Conservation (phyloP, 1,284 basidiomycete genomes). For the Naganishia sp. region DNA sequence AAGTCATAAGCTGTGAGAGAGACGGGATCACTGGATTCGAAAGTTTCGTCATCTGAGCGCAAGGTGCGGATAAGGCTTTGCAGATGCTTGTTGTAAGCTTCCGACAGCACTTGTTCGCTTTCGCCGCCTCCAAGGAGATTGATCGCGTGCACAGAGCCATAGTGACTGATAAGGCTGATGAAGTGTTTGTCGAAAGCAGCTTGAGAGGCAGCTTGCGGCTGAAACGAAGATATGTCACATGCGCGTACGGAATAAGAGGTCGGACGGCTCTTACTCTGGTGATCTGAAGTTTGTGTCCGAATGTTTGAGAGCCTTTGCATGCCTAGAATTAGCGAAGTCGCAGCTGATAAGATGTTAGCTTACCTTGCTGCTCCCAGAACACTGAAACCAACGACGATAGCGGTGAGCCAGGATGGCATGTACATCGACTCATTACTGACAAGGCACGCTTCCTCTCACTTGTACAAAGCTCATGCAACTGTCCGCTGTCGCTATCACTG, state of each 20-base stretch:
- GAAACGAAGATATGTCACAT: slow-evolving; percentile 53
- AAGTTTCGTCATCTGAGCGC: slow-evolving; percentile 59
- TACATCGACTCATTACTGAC: slow-evolving; percentile 58
- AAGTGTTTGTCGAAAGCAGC: slow-evolving; percentile 96
- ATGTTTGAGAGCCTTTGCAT: slow-evolving; percentile 64
- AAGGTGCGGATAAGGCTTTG: slow-evolving; percentile 56
- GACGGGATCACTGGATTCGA: slow-evolving; percentile 34
- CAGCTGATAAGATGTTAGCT: neutral
- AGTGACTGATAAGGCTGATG: slow-evolving; percentile 77
- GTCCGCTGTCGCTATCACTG: slow-evolving; percentile 78
- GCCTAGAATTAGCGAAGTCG: neutral
- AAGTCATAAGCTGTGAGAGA: slow-evolving; percentile 90
- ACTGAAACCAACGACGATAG: slow-evolving; percentile 57
- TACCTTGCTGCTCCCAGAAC: slow-evolving; percentile 96
- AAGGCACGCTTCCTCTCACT: slow-evolving; percentile 87
- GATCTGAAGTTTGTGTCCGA: slow-evolving; percentile 87
- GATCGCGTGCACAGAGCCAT: slow-evolving; percentile 76
- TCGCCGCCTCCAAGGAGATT: slow-evolving; percentile 88
- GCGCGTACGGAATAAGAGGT: slow-evolving; percentile 32
- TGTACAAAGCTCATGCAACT: slow-evolving; percentile 88
- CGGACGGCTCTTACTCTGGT: slow-evolving; percentile 51
- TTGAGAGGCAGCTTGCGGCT: slow-evolving; percentile 87
- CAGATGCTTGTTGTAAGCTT: slow-evolving; percentile 78
- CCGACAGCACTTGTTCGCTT: slow-evolving; percentile 81
- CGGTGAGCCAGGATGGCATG: neutral